A percentile compares a stretch with the other conserved stretches of the same genome.
These are phyloP conservation scores for Fusarium newnesense DNA, from an alignment of 2,329 filamentous ascomycete species.

Conservation along the genomic window DNA sequence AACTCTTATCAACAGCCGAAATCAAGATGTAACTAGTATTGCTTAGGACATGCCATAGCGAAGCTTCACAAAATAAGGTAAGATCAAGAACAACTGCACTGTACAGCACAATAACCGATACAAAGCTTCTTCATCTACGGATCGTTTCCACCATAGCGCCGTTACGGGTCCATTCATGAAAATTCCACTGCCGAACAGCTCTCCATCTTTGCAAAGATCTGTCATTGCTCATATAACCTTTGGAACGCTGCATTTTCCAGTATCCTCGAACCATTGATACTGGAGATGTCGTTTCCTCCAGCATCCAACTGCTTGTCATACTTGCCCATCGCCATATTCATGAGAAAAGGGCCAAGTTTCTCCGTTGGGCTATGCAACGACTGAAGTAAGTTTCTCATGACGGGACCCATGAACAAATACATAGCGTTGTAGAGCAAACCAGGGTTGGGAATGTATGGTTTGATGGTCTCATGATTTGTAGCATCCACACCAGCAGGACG, in stretches of 20 bases:
- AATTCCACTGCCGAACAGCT: neutral
- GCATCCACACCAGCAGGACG: conserved; percentile 29
- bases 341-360: conserved; percentile 23
- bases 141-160: neutral
- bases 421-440: conserved; percentile 3
- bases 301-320: conserved; percentile 10
- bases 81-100: neutral
- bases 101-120: neutral
- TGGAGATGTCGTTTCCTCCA: conserved; percentile 6
- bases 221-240: neutral
- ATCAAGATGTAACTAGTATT: neutral
- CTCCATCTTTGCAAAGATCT: too few species aligned
- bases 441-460: conserved; percentile 18
- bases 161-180: too few species aligned
- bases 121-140: neutral
- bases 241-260: conserved; percentile 29
- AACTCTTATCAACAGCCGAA: neutral
- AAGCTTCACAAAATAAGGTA: neutral
- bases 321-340: conserved; percentile 29
- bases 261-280: conserved; percentile 21
- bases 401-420: neutral
- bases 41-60: neutral
- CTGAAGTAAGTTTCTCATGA: conserved; percentile 1
- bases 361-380: conserved; percentile 27
- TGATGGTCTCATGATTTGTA: conserved; percentile 21